Percentiles rank a stretch among this genome's conserved stretches.
Evolutionary conservation across 179 eudicot genomes (phyloP).

Genomic region (Patellifolia procumbens): DNA sequence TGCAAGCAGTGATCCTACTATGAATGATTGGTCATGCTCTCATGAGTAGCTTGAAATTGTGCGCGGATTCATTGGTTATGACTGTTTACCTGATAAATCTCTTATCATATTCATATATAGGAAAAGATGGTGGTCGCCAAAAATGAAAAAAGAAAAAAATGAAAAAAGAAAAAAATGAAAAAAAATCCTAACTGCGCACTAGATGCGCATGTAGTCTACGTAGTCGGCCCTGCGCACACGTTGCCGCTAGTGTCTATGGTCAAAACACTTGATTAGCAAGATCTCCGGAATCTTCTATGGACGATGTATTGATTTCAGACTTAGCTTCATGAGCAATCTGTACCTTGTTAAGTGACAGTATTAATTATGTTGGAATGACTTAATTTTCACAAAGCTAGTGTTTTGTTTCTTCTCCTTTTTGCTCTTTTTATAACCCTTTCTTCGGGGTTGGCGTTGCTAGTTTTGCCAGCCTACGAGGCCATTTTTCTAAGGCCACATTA

Average conservation of each 20-base stretch:
- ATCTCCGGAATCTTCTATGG: not conserved
- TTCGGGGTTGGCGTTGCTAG: not conserved
- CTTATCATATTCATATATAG: too few relatives aligned
- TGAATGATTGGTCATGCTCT: not conserved
- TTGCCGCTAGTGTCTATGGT: too few relatives aligned
- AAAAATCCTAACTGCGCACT: too few relatives aligned
- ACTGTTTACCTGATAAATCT: not conserved
- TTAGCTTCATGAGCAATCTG: not conserved
- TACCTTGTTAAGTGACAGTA: not conserved
- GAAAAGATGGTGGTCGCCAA: too few relatives aligned
- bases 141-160: too few relatives aligned
- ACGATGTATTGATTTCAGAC: not conserved
- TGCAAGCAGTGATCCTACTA: not conserved
- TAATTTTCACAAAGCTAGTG: not conserved
- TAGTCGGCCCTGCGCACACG: too few relatives aligned
- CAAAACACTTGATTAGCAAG: too few relatives aligned
- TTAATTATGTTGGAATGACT: not conserved
- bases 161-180: too few relatives aligned
- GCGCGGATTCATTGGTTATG: not conserved
- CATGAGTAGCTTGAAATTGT: not conserved
- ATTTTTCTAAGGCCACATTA: too few relatives aligned
- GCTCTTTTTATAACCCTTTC: not conserved
- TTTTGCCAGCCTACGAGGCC: not conserved
- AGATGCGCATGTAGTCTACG: too few relatives aligned
- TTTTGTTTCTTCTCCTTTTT: not conserved